Evolutionary conservation across 352 stramenopile genomes (phyloP).

Genomic region (Globisporangium okanoganense): DNA sequence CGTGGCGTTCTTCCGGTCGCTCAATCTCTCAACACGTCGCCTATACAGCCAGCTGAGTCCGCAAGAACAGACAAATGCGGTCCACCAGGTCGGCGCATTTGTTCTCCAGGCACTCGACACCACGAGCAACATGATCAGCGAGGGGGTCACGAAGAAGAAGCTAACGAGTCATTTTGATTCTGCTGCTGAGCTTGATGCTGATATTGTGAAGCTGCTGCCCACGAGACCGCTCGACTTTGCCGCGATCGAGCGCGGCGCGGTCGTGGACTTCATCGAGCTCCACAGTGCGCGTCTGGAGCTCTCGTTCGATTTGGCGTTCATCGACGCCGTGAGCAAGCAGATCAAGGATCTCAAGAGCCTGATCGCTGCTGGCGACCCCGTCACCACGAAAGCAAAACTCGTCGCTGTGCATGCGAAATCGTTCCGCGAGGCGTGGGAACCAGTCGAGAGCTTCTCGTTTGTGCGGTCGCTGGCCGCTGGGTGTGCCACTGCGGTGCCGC

Average conservation of each 20-base stretch:
- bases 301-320: conserved; percentile 18
- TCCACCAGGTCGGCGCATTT: no score
- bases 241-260: conserved; percentile 7
- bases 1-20: conserved; percentile 22
- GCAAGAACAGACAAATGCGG: no score
- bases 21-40: conserved; percentile 27
- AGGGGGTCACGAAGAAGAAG: no score
- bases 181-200: no score
- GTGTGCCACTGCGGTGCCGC: conserved; percentile 12
- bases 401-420: conserved; percentile 2
- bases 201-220: no score
- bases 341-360: conserved; percentile 23
- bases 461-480: conserved; percentile 20
- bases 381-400: neutral
- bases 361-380: neutral
- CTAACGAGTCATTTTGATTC: no score
- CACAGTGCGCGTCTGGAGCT: conserved; percentile 23
- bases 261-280: conserved; percentile 25
- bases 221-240: conserved; percentile 22
- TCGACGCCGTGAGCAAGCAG: conserved; percentile 21
- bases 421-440: conserved; percentile 17
- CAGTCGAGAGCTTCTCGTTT: conserved; percentile 6
- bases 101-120: no score
- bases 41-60: conserved; percentile 16
- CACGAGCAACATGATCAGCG: no score